Base-by-base conservation (phyloP, 257 asterid genomes). In the Perilla frutescens region DNA sequence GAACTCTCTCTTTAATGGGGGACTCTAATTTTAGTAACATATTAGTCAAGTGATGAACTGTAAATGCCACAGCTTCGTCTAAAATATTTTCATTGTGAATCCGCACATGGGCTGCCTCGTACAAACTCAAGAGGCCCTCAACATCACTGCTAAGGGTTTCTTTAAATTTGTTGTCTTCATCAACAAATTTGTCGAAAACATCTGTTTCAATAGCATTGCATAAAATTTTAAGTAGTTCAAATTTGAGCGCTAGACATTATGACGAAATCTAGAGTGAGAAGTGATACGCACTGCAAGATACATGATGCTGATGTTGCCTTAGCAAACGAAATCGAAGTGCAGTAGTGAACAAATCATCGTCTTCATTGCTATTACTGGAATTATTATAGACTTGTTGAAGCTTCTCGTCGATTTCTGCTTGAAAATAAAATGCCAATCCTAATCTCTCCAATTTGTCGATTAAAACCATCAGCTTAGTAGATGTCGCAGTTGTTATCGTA, bases 81-180 rank as follows among this genome's bases (percentile, higher is more conserved):
- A 53, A 10, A 53, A 53, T 3, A 6, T 37, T 7, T 55, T 74
- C 68, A 1, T 58, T 75, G 3, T 72, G 77, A 12, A 75, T 71
- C 41, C 79, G 59, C 8, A 82, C 39, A 26, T 81, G 77, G 12
- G 84, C 43, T 3, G 86, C 88, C 53, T 84, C 86, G 5, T 76
- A 81, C 59, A 84, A 37, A 62, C 72, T 79, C 12, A 81, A 54
- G 0, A 84, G 12, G 1, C 84, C 83, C 20, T 41, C 78, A 1
- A 26, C 14, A 6, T 81, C 84, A 1, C 40, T 12, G 0, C 8
- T 14, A 2, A 78, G 71, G 0, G 54, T 4, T 57, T 79, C 79
- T 36, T 50, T 15, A 3, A 50, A 49, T 53, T 50, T 67, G 14
- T 14, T 40, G 50, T 62, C 48, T 14, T 67, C 14, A 3, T 15